A percentile compares a stretch with the other conserved stretches of the same genome.
These are phyloP conservation scores for Truncatella angustata DNA, from an alignment of 2,329 filamentous ascomycete genomes.

Conservation along the genomic window DNA sequence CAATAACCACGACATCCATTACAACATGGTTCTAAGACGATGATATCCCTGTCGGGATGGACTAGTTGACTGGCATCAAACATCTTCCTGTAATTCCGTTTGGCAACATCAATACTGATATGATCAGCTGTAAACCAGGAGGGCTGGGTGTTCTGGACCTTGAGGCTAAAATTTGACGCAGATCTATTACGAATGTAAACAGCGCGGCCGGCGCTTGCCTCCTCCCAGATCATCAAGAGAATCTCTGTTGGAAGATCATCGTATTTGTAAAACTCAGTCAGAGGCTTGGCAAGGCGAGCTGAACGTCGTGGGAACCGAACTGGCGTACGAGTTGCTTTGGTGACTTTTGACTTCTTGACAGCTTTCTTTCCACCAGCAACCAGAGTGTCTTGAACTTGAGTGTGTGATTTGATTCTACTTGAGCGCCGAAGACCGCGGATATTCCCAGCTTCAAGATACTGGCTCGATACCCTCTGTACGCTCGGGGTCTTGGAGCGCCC, in stretches of 20 bases:
- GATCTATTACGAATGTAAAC: conserved; percentile 27
- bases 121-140: conserved; percentile 24
- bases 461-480: background rate
- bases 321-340: background rate
- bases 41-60: conserved; percentile 23
- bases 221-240: conserved; percentile 29
- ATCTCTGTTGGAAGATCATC: conserved; percentile 23
- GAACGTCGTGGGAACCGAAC: conserved; percentile 17
- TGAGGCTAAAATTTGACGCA: conserved; percentile 6
- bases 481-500: background rate
- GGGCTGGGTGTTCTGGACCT: conserved; percentile 22
- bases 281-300: conserved; percentile 24
- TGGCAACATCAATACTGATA: conserved; percentile 20
- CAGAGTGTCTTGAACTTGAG: background rate
- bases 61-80: conserved; percentile 23
- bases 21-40: conserved; percentile 29
- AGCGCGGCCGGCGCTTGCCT: conserved; percentile 23
- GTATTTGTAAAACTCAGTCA: conserved; percentile 26
- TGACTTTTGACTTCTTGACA: background rate
- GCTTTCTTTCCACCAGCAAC: background rate
- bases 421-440: background rate
- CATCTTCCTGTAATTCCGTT: conserved; percentile 19
- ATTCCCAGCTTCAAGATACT: background rate
- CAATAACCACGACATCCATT: conserved; percentile 24
- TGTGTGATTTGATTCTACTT: background rate